Evolutionary conservation across 148 eudicot species (phyloP).

Genomic region (Persicaria tinctoria): DNA sequence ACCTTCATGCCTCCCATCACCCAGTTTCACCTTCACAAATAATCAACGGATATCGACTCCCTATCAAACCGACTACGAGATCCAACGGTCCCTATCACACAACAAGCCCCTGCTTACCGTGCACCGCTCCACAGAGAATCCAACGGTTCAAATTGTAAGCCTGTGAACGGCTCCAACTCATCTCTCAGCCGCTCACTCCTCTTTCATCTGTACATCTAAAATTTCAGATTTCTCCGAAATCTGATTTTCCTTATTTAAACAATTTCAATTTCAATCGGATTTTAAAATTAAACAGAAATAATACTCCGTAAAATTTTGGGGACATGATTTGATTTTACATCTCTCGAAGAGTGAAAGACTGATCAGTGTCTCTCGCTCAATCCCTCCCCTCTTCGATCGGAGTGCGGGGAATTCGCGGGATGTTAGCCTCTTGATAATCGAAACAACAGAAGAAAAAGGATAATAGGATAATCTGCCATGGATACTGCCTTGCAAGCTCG

Average conservation of each 20-base stretch:
- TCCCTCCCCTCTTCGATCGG: neutral
- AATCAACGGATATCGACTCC: neutral
- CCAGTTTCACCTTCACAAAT: neutral
- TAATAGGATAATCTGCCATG: neutral
- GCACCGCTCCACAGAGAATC: neutral
- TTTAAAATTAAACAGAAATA: neutral
- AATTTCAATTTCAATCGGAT: neutral
- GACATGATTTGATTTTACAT: neutral
- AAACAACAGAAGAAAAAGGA: neutral
- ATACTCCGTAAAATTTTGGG: neutral
- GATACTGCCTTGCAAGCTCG: slow-evolving; percentile 10
- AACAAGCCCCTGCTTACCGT: neutral
- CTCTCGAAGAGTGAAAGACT: slow-evolving; percentile 1
- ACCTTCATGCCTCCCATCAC: neutral
- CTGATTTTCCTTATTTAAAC: neutral
- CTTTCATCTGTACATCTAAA: neutral
- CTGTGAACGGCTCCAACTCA: neutral
- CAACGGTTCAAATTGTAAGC: neutral
- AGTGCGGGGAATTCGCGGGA: neutral
- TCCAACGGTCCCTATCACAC: neutral
- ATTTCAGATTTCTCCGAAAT: neutral
- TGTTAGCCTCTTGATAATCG: neutral
- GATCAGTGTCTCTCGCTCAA: slow-evolving; percentile 7
- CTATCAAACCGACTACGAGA: neutral
- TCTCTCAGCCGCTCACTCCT: slow-evolving; percentile 8